A percentile compares a stretch with the other conserved stretches of the same genome.
Evolutionary conservation across 441 rosid genomes (phyloP).

Genomic region (Daphne laureola): DNA sequence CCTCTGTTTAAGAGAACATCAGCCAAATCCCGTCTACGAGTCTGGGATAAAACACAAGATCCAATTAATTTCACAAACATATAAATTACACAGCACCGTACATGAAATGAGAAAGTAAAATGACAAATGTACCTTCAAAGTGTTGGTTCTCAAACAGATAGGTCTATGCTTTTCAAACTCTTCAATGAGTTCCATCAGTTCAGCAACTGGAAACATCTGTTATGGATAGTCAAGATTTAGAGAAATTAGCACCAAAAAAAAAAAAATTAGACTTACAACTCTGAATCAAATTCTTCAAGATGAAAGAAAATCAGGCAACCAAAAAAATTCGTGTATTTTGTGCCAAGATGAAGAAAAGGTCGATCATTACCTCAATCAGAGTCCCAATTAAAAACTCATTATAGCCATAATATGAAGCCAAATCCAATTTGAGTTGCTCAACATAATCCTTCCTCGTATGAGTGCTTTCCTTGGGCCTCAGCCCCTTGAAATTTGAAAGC

Average conservation of each 20-base stretch:
- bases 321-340: too few species aligned
- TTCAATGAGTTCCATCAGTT: conserved; percentile 83
- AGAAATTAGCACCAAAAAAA: neutral
- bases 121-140: conserved; percentile 54
- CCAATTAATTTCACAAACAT: neutral
- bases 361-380: conserved; percentile 58
- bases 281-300: too few species aligned
- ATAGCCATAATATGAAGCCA: conserved; percentile 79
- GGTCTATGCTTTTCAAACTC: conserved; percentile 92
- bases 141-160: conserved; percentile 80
- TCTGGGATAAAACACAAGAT: conserved; percentile 25
- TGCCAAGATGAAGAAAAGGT: conserved; percentile 1
- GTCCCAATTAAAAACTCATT: conserved; percentile 79
- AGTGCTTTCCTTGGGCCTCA: conserved; percentile 57
- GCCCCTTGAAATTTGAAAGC: conserved; percentile 66
- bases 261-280: too few species aligned
- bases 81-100: neutral
- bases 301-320: too few species aligned
- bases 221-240: conserved; percentile 10
- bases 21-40: conserved; percentile 91
- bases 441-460: conserved; percentile 46
- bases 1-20: conserved; percentile 93
- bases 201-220: conserved; percentile 94
- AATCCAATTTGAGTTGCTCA: conserved; percentile 66
- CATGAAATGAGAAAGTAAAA: neutral